Base-by-base conservation (phyloP, 805 yeast species). In the Cyberlindnera xishuangbannaensis region DNA sequence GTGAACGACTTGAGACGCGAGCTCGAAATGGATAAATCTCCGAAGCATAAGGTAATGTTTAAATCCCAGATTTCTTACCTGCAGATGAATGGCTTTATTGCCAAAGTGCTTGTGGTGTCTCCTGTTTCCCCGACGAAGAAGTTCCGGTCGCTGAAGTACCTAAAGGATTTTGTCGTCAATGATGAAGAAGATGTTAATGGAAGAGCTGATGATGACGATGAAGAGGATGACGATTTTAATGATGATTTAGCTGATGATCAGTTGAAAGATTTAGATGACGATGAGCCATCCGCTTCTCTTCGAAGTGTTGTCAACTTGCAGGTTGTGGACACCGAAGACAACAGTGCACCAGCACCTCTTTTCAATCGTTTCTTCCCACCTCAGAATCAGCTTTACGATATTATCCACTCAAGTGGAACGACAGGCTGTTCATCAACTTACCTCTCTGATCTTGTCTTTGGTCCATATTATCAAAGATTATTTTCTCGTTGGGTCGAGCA, bases 351-450 rank as follows among this genome's bases (percentile, higher is more conserved):
- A 3, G 19, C 37, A 17, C 53, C 57, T 5, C 19, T 52, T 1
- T 48, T 70, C 32, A 83, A 81, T 50, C 53, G 65, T 10, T 64
- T 76, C 34, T 79, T 69, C 43, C 88, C 95, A 0, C 41, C 78
- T 0, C 78, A 75, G 24, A 71, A 67, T 40, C 95, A 85, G 52
- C 55, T 83, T 0, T 75, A 62, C 48, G 75, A 73, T 32, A 37
- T 67, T 4, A 67, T 77, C 1, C 48, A 53, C 6, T 44, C 56
- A 1, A 39, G 64, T 5, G 73, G 69, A 0, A 46, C 50, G 0
- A 51, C 54, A 0, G 95, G 95, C 0, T 58, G 74, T 1, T 66
- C 87, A 0, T 69, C 81, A 0, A 75, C 76, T 61, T 76, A 72
- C 6, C 48, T 83, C 2, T 57, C 66, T 5, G 56, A 63, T 4